A percentile compares a stretch with the other conserved stretches of the same genome.
Conservation (phyloP, 805 yeast species). For the Lipomyces starkeyi region DNA sequence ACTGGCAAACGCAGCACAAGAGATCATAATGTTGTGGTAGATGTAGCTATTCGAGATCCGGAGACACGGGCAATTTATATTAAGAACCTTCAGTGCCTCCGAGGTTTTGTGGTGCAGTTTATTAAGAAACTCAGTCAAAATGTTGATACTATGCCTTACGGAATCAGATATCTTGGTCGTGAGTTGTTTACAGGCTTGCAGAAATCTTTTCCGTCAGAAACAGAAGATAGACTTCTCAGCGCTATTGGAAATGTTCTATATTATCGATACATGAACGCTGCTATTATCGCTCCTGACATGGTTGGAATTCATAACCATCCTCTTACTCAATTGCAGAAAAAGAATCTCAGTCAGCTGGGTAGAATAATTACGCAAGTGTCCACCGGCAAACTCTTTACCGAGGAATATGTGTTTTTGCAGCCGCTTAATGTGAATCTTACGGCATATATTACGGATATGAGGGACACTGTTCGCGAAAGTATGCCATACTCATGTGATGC, state of each 20-base stretch:
- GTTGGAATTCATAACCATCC: slow-evolving; percentile 58
- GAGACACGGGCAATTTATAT: slow-evolving; percentile 76
- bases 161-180: slow-evolving; percentile 61
- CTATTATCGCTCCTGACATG: slow-evolving; percentile 49
- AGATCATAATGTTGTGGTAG: slow-evolving; percentile 56
- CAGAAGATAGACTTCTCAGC: slow-evolving; percentile 64
- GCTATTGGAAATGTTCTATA: slow-evolving; percentile 65
- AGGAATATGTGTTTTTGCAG: slow-evolving; percentile 68
- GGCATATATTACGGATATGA: slow-evolving; percentile 56
- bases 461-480: slow-evolving; percentile 51
- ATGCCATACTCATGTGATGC: background rate
- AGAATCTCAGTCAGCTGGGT: slow-evolving; percentile 63
- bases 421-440: slow-evolving; percentile 78
- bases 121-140: slow-evolving; percentile 57
- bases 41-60: slow-evolving; percentile 77
- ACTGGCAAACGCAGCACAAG: slow-evolving; percentile 48
- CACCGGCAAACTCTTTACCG: slow-evolving; percentile 68
- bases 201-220: slow-evolving; percentile 57
- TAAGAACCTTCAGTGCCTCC: slow-evolving; percentile 69
- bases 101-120: slow-evolving; percentile 71
- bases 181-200: slow-evolving; percentile 48
- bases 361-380: slow-evolving; percentile 70
- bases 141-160: slow-evolving; percentile 56
- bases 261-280: slow-evolving; percentile 46
- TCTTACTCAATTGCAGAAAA: slow-evolving; percentile 44